These are phyloP conservation scores for Penicillium longicatenatum DNA, from an alignment of 495 filamentous ascomycete genomes.

Conservation along the genomic window DNA sequence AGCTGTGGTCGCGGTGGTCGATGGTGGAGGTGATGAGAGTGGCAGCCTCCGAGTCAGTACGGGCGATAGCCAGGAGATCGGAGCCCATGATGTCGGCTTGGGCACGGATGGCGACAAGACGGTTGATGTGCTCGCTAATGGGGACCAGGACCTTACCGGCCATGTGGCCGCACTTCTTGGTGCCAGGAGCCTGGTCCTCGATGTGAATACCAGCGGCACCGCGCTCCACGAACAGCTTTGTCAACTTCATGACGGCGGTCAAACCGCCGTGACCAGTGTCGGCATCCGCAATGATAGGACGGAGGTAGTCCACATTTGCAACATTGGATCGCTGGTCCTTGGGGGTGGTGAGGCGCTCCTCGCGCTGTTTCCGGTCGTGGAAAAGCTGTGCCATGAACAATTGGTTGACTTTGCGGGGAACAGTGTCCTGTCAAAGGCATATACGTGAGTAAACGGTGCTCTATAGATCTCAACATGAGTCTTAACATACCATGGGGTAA, in stretches of 20 bases:
- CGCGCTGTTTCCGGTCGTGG: constrained; percentile 98
- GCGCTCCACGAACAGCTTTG: constrained; percentile 95
- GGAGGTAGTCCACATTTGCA: constrained; percentile 88
- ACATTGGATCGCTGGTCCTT: constrained; percentile 71
- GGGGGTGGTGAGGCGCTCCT: constrained; percentile 84
- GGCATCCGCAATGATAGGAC: constrained; percentile 95
- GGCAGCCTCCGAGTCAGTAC: constrained; percentile 96
- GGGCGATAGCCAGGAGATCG: constrained; percentile 86
- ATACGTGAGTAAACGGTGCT: background rate
- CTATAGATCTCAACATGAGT: background rate
- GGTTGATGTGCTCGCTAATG: constrained; percentile 98
- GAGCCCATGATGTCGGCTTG: constrained; percentile 98
- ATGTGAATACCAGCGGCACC: constrained; percentile 98
- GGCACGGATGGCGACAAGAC: constrained; percentile 92
- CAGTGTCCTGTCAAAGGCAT: constrained; percentile 69
- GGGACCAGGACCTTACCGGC: constrained; percentile 97
- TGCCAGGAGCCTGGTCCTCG: constrained; percentile 96
- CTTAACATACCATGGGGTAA: constrained; percentile 81
- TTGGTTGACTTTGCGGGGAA: constrained; percentile 96
- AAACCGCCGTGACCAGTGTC: constrained; percentile 97
- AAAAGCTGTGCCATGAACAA: constrained; percentile 98
- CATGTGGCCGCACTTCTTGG: constrained; percentile 99
- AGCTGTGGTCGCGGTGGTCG: constrained; percentile 89
- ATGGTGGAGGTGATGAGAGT: constrained; percentile 97
- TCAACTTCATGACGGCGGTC: constrained; percentile 98